Base-by-base conservation (phyloP, 768 basidiomycete species). In the Hydnum rufescens region DNA sequence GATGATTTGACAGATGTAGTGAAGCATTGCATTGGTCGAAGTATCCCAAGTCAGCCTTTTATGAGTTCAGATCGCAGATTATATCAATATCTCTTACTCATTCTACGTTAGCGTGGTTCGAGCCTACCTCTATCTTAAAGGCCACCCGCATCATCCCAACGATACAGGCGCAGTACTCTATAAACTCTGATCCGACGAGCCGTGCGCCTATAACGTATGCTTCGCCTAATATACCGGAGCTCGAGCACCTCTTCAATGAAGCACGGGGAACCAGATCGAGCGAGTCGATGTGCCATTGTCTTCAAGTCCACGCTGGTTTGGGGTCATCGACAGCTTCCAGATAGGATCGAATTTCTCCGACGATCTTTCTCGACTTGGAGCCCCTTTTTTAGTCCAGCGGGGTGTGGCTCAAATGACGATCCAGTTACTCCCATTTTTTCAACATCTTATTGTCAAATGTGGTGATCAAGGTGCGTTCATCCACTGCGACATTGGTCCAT, bases 91-190 rank as follows among this genome's bases (percentile, higher is more conserved):
- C 19, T 18, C 26, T 26, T 18, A 29, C 8, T 4, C 8, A 16
- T 28, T 43, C 19, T 49, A 25, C 44, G 26, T 13, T 47, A 56
- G 55, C 43, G n/a, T 56, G 55, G 55, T 56, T 56, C 48, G 95
- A 99, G 64, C 93, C 95, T 1, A 97, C 95, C 1, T 95, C 90
- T 0, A 71, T 81, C n/a, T 66, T 72, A 43, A 97, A 97, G 66
- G 79, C 84, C 0, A 67, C 70, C 1, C 67, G 71, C 2, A 77
- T 97, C 54, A 61, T 95, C 3, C 72, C 77, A 0, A 77, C 84
- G 0, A 52, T 70, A 28, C 44, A 36, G 8, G 26, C 39, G 51
- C 8, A 42, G 54, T 50, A 28, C 49, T 5, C 56, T 56, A 36
- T 19, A 36, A 29, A 2, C 47, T 32, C 23, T 52, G 34, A 18